Conservation (phyloP, 192 early-diverging fungal genomes). For the Entrophospora sp. region DNA sequence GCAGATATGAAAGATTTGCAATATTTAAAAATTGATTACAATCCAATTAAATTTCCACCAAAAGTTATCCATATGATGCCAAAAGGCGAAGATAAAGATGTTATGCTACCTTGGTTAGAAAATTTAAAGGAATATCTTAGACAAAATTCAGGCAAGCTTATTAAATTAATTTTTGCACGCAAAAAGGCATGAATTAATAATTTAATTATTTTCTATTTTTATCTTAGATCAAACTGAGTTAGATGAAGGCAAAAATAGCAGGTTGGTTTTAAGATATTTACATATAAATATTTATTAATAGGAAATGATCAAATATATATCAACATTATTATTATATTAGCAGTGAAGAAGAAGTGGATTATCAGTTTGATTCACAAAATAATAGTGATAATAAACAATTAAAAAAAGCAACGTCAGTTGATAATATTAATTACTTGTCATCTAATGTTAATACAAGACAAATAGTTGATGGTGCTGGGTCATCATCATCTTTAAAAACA, state of each 20-base stretch:
- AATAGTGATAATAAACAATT: background rate
- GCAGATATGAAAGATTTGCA: slow-evolving; percentile 31
- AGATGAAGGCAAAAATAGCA: slow-evolving; percentile 1
- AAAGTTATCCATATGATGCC: slow-evolving; percentile 9
- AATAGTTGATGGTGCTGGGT: background rate
- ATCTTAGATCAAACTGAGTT: background rate
- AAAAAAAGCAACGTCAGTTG: background rate
- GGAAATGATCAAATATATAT: background rate
- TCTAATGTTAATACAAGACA: too few species aligned
- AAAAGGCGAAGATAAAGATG: slow-evolving; percentile 12
- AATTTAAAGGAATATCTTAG: slow-evolving; percentile 14
- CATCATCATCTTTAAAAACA: background rate
- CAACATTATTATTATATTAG: background rate
- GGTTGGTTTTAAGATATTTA: too few species aligned
- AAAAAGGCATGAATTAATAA: too few species aligned
- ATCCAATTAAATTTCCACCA: slow-evolving; percentile 30
- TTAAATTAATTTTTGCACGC: background rate
- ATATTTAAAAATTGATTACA: slow-evolving; percentile 34
- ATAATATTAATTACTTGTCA: background rate
- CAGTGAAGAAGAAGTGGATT: background rate
- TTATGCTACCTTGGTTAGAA: background rate
- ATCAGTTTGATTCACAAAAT: background rate
- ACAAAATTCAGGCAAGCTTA: background rate
- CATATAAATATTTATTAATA: background rate
- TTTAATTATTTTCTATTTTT: background rate